phyloP scores from a whole-genome alignment of 1,284 basidiomycete genomes.

The Farysia itapuensis region DNA sequence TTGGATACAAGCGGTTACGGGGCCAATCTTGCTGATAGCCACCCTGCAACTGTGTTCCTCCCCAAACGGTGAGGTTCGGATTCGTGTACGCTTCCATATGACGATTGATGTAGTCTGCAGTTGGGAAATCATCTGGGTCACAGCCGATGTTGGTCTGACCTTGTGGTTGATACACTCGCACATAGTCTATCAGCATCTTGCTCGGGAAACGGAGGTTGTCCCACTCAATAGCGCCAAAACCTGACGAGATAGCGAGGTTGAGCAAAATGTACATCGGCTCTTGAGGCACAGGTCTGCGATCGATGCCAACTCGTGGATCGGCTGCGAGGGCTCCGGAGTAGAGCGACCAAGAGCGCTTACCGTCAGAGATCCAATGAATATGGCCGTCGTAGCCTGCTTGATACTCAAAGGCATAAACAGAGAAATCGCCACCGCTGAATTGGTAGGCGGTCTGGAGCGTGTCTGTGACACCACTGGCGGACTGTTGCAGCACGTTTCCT shows the following conservation, averaged over 20 bases:
- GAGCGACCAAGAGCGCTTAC: slow-evolving; percentile 62
- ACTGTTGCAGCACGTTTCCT: slow-evolving; percentile 53
- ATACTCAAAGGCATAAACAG: slow-evolving; percentile 59
- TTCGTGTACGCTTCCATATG: slow-evolving; percentile 48
- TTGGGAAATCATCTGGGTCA: slow-evolving; percentile 63
- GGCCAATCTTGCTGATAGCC: slow-evolving; percentile 53
- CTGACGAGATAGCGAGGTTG: slow-evolving; percentile 52
- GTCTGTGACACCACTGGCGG: slow-evolving; percentile 43
- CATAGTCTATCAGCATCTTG: slow-evolving; percentile 47
- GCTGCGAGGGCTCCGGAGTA: slow-evolving; percentile 71
- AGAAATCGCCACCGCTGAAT: slow-evolving; percentile 36
- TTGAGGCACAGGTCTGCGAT: slow-evolving; percentile 37
- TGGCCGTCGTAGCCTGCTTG: slow-evolving; percentile 65
- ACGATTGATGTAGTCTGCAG: slow-evolving; percentile 64
- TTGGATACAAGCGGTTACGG: slow-evolving; percentile 37
- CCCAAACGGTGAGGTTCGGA: slow-evolving; percentile 50
- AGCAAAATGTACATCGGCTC: slow-evolving; percentile 54
- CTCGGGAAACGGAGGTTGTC: slow-evolving; percentile 30
- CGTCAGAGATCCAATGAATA: slow-evolving; percentile 67
- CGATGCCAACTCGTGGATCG: slow-evolving; percentile 62
- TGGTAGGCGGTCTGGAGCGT: slow-evolving; percentile 49
- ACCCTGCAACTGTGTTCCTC: slow-evolving; percentile 38
- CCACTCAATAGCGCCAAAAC: slow-evolving; percentile 38
- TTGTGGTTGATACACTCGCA: slow-evolving; percentile 49
- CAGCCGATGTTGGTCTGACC: slow-evolving; percentile 50